A percentile compares a stretch with the other conserved stretches of the same genome.
These are phyloP conservation scores for Lenzites betulinus DNA, from an alignment of 768 basidiomycete species.

Conservation along the genomic window DNA sequence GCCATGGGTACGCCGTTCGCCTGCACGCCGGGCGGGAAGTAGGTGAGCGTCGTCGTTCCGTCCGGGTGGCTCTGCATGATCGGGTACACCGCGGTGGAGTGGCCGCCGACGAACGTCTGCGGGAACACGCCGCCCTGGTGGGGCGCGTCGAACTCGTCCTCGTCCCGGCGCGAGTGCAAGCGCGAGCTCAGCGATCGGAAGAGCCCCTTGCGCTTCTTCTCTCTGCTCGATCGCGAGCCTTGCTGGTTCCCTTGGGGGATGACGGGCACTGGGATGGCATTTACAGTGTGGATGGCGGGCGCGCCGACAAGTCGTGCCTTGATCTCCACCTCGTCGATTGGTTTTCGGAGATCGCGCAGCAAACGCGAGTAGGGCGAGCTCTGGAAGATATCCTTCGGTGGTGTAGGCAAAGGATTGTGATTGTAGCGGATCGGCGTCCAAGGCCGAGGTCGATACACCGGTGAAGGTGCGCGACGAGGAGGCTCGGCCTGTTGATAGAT, in stretches of 20 bases:
- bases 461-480: slow-evolving; percentile 1
- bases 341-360: slow-evolving; percentile 45
- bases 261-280: slow-evolving; percentile 28
- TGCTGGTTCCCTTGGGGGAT: background rate
- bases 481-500: background rate
- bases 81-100: slow-evolving; percentile 12
- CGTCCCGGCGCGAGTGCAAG: slow-evolving; percentile 15
- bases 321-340: slow-evolving; percentile 20
- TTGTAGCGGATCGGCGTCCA: slow-evolving; percentile 11
- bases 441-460: slow-evolving; percentile 9
- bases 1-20: background rate
- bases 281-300: slow-evolving; percentile 33
- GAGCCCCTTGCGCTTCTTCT: slow-evolving; percentile 42
- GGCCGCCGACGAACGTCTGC: slow-evolving; percentile 15
- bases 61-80: slow-evolving; percentile 27
- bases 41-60: slow-evolving; percentile 19
- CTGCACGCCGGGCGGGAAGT: slow-evolving; percentile 10
- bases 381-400: slow-evolving; percentile 62
- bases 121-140: slow-evolving; percentile 13
- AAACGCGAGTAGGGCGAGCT: slow-evolving; percentile 57
- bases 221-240: slow-evolving; percentile 15
- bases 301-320: slow-evolving; percentile 39
- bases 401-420: slow-evolving; percentile 63
- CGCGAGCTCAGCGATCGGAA: slow-evolving; percentile 47
- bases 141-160: slow-evolving; percentile 19